Conservation (phyloP, 1,139 yeast species). For the Candida sojae region DNA sequence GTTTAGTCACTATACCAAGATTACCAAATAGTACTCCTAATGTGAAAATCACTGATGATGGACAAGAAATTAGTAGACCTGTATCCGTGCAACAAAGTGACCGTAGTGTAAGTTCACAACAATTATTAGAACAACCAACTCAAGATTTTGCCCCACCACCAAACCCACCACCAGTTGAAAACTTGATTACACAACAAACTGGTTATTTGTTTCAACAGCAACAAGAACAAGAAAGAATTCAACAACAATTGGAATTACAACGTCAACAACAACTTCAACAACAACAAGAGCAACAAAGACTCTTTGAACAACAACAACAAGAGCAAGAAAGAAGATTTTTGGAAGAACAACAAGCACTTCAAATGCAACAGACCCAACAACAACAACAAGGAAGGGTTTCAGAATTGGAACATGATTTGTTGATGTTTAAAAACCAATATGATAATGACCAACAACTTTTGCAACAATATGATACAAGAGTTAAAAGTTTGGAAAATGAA, state of each 20-base stretch:
- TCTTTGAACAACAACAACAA: conserved; percentile 69
- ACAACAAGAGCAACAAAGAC: conserved; percentile 57
- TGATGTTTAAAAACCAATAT: conserved; percentile 76
- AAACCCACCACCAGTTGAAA: conserved; percentile 38
- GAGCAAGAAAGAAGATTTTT: conserved; percentile 56
- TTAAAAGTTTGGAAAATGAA: conserved; percentile 79
- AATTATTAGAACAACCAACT: conserved; percentile 38
- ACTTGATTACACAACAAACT: conserved; percentile 49
- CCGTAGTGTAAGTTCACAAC: conserved; percentile 19
- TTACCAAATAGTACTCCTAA: conserved; percentile 72
- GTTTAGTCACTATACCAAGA: conserved; percentile 84
- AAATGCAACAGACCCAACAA: conserved; percentile 73
- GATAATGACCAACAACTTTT: conserved; percentile 84
- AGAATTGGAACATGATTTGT: conserved; percentile 78
- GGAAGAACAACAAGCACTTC: conserved; percentile 61
- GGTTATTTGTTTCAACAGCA: conserved; percentile 47
- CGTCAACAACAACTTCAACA: conserved; percentile 51
- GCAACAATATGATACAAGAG: conserved; percentile 86
- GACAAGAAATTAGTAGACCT: conserved; percentile 41
- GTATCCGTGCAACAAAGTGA: conserved; percentile 27
- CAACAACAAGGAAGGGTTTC: conserved; percentile 73
- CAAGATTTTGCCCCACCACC: conserved; percentile 27
- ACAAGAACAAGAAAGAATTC: conserved; percentile 73
- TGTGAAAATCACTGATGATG: conserved; percentile 52
- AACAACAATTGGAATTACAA: conserved; percentile 52